phyloP scores from a whole-genome alignment of 805 yeast species.

The Wickerhamiella parazyma region DNA sequence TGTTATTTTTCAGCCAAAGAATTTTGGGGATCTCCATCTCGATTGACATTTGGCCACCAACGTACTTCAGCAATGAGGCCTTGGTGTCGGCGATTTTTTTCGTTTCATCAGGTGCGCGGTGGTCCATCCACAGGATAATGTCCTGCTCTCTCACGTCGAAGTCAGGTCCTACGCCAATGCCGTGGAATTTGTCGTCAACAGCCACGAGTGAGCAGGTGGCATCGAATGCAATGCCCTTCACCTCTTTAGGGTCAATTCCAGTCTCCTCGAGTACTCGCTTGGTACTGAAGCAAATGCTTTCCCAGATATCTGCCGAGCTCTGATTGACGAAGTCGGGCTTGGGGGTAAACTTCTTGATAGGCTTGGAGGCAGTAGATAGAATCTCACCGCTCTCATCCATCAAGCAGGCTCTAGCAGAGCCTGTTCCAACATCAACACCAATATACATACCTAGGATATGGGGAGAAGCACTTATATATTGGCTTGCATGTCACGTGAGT shows the following conservation, averaged over 20 bases:
- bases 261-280: conserved; percentile 61
- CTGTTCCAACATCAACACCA: conserved; percentile 96
- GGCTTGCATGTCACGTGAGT: not conserved
- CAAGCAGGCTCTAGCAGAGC: conserved; percentile 89
- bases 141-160: conserved; percentile 60
- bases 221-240: conserved; percentile 87
- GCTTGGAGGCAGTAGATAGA: conserved; percentile 56
- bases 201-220: conserved; percentile 94
- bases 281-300: conserved; percentile 65
- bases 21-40: conserved; percentile 98
- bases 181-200: conserved; percentile 51
- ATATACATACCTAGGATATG: conserved; percentile 31
- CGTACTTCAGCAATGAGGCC: conserved; percentile 72
- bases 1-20: conserved; percentile 83
- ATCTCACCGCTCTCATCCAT: conserved; percentile 76
- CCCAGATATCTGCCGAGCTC: conserved; percentile 85
- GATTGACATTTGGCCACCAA: conserved; percentile 94
- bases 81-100: conserved; percentile 64
- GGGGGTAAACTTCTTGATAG: conserved; percentile 45
- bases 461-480: not conserved
- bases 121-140: conserved; percentile 96
- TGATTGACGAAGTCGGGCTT: conserved; percentile 50
- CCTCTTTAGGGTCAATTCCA: conserved; percentile 49
- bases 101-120: conserved; percentile 78
- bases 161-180: conserved; percentile 88